These are phyloP conservation scores for Lipomyces starkeyi DNA, from an alignment of 805 yeast genomes.

Conservation along the genomic window DNA sequence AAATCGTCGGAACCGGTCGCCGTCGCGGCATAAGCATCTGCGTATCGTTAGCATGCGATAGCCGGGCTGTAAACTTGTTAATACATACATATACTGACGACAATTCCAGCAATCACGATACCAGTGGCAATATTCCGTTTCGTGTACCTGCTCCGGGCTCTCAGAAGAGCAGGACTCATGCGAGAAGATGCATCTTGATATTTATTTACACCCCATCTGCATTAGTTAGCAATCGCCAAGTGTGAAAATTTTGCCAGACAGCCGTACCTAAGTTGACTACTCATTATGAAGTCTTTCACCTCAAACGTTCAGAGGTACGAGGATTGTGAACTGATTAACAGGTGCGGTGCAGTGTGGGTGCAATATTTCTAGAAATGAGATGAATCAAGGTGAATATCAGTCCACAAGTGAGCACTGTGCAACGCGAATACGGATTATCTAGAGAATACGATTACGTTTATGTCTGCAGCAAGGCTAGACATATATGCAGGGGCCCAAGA, in stretches of 20 bases:
- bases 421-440: neutral
- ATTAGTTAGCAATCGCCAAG: neutral
- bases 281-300: slow-evolving; percentile 11
- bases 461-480: neutral
- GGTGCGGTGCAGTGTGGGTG: neutral
- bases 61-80: neutral
- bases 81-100: slow-evolving; percentile 19
- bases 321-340: neutral
- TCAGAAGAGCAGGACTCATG: slow-evolving; percentile 35
- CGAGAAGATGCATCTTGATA: slow-evolving; percentile 35
- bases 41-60: slow-evolving; percentile 24
- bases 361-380: too few species aligned
- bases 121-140: slow-evolving; percentile 30
- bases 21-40: slow-evolving; percentile 52
- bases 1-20: slow-evolving; percentile 79
- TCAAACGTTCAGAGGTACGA: neutral
- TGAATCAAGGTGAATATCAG: neutral
- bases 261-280: slow-evolving; percentile 28
- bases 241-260: neutral
- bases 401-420: neutral
- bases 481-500: neutral
- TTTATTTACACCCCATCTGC: slow-evolving; percentile 31
- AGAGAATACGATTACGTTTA: neutral
- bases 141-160: slow-evolving; percentile 31
- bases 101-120: slow-evolving; percentile 13